Evolutionary conservation across 2,329 filamentous ascomycete genomes (phyloP).

Genomic region (Phialemoniopsis sp.): DNA sequence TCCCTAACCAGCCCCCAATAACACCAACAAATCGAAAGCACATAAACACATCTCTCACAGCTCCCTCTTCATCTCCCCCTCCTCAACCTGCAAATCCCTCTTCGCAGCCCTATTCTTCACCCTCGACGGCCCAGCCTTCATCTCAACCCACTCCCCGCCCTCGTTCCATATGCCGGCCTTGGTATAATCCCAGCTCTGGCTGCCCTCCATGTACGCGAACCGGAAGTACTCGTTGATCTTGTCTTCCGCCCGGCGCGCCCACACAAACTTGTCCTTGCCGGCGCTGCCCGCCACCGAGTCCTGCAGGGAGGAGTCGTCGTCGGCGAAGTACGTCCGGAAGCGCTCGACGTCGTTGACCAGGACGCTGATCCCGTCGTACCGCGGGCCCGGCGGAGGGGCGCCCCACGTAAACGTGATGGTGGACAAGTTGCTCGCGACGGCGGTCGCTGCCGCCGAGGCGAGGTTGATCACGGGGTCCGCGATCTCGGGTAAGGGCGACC

Average conservation of each 20-base stretch:
- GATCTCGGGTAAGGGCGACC: slow-evolving; percentile 56
- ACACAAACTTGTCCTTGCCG: slow-evolving; percentile 46
- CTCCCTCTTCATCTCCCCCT: slow-evolving; percentile 3
- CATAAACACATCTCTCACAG: too few relatives aligned
- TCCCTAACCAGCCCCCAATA: too few relatives aligned
- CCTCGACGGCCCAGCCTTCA: slow-evolving; percentile 57
- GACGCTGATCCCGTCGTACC: slow-evolving; percentile 73
- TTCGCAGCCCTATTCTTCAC: slow-evolving; percentile 18
- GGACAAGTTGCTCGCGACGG: slow-evolving; percentile 41
- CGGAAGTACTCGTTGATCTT: slow-evolving; percentile 67
- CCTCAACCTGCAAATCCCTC: slow-evolving; percentile 5
- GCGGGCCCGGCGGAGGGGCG: slow-evolving; percentile 35
- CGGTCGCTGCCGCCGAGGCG: slow-evolving; percentile 1
- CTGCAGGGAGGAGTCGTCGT: slow-evolving; percentile 27
- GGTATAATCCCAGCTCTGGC: slow-evolving; percentile 64
- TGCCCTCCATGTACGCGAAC: slow-evolving; percentile 70
- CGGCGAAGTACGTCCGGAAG: slow-evolving; percentile 66
- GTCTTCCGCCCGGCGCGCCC: slow-evolving; percentile 44
- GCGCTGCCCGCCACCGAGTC: slow-evolving; percentile 17
- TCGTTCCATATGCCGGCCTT: slow-evolving; percentile 67
- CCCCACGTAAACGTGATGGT: slow-evolving; percentile 62
- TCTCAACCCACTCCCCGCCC: slow-evolving; percentile 61
- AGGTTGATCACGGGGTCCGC: slow-evolving; percentile 41
- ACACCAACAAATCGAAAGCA: too few relatives aligned
- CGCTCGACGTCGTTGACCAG: slow-evolving; percentile 84